phyloP scores from a whole-genome alignment of 2,329 filamentous ascomycete species.

The Curvularia verruculosa region DNA sequence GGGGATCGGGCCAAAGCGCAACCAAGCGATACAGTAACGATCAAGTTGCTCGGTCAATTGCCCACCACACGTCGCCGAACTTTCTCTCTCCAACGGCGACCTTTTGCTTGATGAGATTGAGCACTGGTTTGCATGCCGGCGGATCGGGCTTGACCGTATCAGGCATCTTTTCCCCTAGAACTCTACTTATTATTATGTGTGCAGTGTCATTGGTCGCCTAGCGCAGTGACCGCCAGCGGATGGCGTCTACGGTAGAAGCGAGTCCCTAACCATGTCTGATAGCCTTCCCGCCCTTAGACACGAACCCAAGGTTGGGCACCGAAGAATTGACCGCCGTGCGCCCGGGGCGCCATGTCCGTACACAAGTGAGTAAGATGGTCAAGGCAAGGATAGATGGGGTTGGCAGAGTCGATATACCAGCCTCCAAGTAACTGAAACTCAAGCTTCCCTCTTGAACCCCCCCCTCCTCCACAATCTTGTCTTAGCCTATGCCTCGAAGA shows the following conservation, averaged over 20 bases:
- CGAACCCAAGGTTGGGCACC: conserved; percentile 8
- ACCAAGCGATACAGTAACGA: not conserved
- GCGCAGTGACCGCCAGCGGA: not conserved
- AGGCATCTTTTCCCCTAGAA: conserved; percentile 21
- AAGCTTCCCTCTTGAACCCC: not conserved
- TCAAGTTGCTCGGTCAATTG: not conserved
- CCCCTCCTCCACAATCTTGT: not conserved
- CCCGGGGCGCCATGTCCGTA: not conserved
- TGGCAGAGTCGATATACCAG: not conserved
- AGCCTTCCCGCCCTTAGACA: conserved; percentile 2
- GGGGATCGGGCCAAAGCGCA: not conserved
- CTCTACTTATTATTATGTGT: not conserved
- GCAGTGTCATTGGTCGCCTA: not conserved
- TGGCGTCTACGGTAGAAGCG: not conserved
- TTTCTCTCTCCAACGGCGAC: not conserved
- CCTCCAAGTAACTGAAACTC: not conserved
- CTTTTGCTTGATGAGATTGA: conserved; percentile 4
- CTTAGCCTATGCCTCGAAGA: not conserved
- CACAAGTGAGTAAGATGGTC: not conserved
- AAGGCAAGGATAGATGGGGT: not conserved
- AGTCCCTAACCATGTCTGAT: conserved; percentile 10
- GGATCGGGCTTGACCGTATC: conserved; percentile 20
- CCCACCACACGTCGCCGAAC: not conserved
- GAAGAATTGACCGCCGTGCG: conserved; percentile 10
- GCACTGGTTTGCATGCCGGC: conserved; percentile 10